phyloP scores from a whole-genome alignment of 225 moss, liverwort and hornwort genomes.

The Straminergon stramineum region DNA sequence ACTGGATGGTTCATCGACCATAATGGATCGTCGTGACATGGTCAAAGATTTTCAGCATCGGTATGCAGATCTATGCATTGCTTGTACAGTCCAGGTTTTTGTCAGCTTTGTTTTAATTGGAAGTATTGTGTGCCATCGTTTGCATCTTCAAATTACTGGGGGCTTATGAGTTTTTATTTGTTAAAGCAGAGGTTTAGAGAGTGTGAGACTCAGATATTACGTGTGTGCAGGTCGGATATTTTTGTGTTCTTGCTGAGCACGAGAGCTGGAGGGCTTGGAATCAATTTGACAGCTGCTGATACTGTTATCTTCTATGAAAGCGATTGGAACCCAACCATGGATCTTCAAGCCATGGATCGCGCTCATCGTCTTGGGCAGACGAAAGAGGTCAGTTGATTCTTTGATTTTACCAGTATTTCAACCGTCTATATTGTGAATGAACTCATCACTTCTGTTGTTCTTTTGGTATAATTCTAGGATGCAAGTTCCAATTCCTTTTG shows the following conservation, averaged over 20 bases:
- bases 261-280: constrained; percentile 87
- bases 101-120: neutral
- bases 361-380: constrained; percentile 95
- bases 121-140: neutral
- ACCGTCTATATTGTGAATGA: neutral
- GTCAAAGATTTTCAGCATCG: constrained; percentile 92
- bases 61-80: constrained; percentile 17
- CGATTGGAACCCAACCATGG: constrained; percentile 98
- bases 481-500: neutral
- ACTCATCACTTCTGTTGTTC: neutral
- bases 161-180: neutral
- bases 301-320: constrained; percentile 90
- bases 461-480: neutral
- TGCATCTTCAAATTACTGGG: neutral
- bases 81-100: neutral
- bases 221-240: constrained; percentile 60
- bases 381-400: constrained; percentile 49
- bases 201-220: neutral
- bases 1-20: constrained; percentile 83
- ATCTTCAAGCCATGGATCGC: constrained; percentile 93
- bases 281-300: constrained; percentile 87
- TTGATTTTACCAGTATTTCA: neutral
- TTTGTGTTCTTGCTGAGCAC: constrained; percentile 90
- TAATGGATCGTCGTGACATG: constrained; percentile 97
- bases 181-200: neutral